These are phyloP conservation scores for Stereocaulon alpinum DNA, from an alignment of 495 filamentous ascomycete species.

Conservation along the genomic window DNA sequence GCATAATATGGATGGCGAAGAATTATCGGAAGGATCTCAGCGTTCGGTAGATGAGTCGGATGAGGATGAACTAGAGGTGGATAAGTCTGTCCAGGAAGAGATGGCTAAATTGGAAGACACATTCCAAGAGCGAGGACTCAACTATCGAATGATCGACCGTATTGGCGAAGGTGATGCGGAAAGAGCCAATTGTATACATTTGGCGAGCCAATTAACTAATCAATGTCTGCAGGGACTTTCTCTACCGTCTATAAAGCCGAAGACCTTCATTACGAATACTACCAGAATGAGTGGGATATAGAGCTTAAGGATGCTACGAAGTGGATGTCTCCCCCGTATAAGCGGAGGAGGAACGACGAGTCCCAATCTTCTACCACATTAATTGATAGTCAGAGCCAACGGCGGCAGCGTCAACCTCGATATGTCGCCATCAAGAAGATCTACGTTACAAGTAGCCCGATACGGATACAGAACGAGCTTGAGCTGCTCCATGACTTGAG, in stretches of 20 bases:
- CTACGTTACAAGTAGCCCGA: constrained; percentile 90
- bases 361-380: constrained; percentile 23
- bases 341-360: constrained; percentile 33
- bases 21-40: constrained; percentile 24
- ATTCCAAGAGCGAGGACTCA: constrained; percentile 71
- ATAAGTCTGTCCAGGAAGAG: constrained; percentile 66
- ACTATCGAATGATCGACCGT: constrained; percentile 85
- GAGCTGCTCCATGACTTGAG: constrained; percentile 88
- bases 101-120: constrained; percentile 74
- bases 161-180: constrained; percentile 77
- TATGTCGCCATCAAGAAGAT: constrained; percentile 98
- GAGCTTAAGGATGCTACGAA: constrained; percentile 51
- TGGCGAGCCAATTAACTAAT: not conserved
- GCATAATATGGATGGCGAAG: constrained; percentile 27
- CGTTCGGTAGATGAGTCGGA: constrained; percentile 37
- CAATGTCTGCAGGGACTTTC: constrained; percentile 61
- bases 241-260: constrained; percentile 98
- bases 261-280: constrained; percentile 77
- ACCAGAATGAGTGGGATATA: constrained; percentile 80
- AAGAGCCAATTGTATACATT: not conserved
- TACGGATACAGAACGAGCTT: constrained; percentile 91
- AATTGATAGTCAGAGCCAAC: constrained; percentile 22
- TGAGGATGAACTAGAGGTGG: constrained; percentile 50
- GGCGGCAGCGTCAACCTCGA: constrained; percentile 39
- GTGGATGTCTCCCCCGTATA: constrained; percentile 52